Percentiles rank a stretch among this genome's conserved stretches.
phyloP scores from a whole-genome alignment of 371 early-diverging fungal genomes.

The Umbelopsis sp. region DNA sequence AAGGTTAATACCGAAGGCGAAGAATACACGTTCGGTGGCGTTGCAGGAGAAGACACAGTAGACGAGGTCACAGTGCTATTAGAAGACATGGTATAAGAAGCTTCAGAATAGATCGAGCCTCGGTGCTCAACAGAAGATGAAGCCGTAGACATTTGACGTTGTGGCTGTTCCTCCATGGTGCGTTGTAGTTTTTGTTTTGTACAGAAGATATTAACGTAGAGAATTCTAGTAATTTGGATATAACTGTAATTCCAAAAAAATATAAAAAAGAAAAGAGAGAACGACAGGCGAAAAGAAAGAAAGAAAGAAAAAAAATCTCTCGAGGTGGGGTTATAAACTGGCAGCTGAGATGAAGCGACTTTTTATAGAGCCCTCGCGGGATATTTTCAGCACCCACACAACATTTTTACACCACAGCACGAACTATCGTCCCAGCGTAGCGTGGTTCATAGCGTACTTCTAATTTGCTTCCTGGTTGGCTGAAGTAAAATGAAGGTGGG shows the following conservation, averaged over 20 bases:
- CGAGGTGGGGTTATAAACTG: too few species aligned
- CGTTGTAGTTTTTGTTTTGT: background rate
- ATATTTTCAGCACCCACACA: too few species aligned
- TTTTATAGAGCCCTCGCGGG: too few species aligned
- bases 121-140: conserved; percentile 5
- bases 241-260: background rate
- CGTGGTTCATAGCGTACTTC: too few species aligned
- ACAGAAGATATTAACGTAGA: background rate
- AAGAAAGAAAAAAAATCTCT: background rate
- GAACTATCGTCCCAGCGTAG: too few species aligned
- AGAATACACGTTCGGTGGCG: conserved; percentile 4
- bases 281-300: background rate
- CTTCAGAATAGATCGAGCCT: conserved; percentile 9
- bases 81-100: conserved; percentile 17
- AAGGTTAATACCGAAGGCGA: conserved; percentile 7
- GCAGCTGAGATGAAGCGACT: too few species aligned
- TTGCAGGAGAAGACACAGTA: conserved; percentile 8
- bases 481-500: background rate
- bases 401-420: too few species aligned
- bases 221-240: background rate
- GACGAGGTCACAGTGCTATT: conserved; percentile 12
- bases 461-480: background rate
- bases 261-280: background rate
- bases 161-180: conserved; percentile 9
- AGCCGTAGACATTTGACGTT: background rate